Conservation (phyloP, 345 rosid species). For the Populus nigra region DNA sequence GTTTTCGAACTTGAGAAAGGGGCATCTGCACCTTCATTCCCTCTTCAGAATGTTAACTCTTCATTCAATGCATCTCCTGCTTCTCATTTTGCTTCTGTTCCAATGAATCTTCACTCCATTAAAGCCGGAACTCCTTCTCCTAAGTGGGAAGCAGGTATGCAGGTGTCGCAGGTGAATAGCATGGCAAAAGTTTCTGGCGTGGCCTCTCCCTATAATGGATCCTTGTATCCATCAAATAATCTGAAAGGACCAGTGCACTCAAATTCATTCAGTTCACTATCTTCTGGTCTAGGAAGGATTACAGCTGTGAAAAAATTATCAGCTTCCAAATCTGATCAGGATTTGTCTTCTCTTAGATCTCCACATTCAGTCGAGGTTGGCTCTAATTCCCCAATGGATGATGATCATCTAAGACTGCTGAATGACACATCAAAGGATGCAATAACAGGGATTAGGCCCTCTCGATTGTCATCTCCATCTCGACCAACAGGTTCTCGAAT, state of each 20-base stretch:
- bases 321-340: constrained; percentile 79
- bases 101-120: constrained; percentile 38
- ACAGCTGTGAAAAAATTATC: constrained; percentile 45
- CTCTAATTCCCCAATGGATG: constrained; percentile 38
- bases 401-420: constrained; percentile 47
- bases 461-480: constrained; percentile 62
- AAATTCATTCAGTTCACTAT: constrained; percentile 45
- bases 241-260: constrained; percentile 50
- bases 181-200: constrained; percentile 33
- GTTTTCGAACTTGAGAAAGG: constrained; percentile 87
- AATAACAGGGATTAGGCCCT: constrained; percentile 39
- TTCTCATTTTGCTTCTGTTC: constrained; percentile 51
- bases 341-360: constrained; percentile 67
- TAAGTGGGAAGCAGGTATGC: constrained; percentile 58
- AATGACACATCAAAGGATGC: constrained; percentile 41
- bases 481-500: constrained; percentile 40
- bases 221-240: constrained; percentile 48
- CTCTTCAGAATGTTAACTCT: constrained; percentile 46
- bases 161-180: constrained; percentile 34
- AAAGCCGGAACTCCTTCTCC: constrained; percentile 53
- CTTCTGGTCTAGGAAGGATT: constrained; percentile 53
- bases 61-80: constrained; percentile 45
- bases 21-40: constrained; percentile 41
- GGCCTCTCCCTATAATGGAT: constrained; percentile 39
- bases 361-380: constrained; percentile 48